phyloP scores from a whole-genome alignment of 2,329 filamentous ascomycete genomes.

The Aspergillus sp. region DNA sequence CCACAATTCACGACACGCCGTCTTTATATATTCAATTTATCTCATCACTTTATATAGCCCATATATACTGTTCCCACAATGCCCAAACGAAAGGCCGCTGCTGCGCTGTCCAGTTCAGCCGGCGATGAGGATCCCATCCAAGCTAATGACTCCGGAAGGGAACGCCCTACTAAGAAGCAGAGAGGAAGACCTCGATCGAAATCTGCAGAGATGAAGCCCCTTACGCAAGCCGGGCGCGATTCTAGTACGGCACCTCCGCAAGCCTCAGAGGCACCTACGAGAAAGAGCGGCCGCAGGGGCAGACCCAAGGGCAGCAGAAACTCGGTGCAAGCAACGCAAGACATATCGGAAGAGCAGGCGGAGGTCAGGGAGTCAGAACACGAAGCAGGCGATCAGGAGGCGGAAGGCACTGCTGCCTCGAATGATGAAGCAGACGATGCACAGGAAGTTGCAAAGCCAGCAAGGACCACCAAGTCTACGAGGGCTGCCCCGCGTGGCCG shows the following conservation, averaged over 20 bases:
- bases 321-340: constrained; percentile 27
- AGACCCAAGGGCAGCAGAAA: constrained; percentile 36
- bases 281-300: constrained; percentile 30
- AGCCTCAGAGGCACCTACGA: constrained; percentile 23
- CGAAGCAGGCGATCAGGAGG: constrained; percentile 31
- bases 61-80: constrained; percentile 24
- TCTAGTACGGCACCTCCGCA: constrained; percentile 23
- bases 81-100: constrained; percentile 45
- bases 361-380: constrained; percentile 42
- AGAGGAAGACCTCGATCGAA: constrained; percentile 47
- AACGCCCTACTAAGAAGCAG: constrained; percentile 41
- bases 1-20: no score
- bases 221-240: constrained; percentile 31
- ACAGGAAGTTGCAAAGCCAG: constrained; percentile 18
- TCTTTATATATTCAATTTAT: no score
- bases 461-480: constrained; percentile 22
- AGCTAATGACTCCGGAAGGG: constrained; percentile 33
- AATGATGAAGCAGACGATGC: constrained; percentile 31
- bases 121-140: constrained; percentile 47
- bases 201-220: constrained; percentile 40
- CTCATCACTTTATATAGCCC: background rate
- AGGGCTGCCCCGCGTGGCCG: constrained; percentile 29
- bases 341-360: constrained; percentile 44
- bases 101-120: constrained; percentile 49
- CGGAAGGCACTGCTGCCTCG: constrained; percentile 22